phyloP scores from a whole-genome alignment of 2,329 filamentous ascomycete genomes.

The Tolypocladium endophyticum region DNA sequence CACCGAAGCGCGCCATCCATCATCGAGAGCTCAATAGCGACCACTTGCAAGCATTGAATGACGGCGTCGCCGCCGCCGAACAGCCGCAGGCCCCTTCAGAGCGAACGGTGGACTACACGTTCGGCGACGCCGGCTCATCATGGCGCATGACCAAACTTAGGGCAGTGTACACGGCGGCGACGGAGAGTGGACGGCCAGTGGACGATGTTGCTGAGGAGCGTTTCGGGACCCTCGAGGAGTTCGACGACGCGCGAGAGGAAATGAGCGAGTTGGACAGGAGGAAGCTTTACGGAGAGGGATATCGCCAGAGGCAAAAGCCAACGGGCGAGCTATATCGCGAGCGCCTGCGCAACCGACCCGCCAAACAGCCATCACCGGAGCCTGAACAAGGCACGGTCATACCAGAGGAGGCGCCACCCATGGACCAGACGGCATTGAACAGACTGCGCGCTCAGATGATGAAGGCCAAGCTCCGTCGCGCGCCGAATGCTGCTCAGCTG shows the following conservation, averaged over 20 bases:
- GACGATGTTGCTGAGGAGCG: constrained; percentile 78
- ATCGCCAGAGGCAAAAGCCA: constrained; percentile 76
- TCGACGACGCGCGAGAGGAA: constrained; percentile 90
- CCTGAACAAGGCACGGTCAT: constrained; percentile 47
- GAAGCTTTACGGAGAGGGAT: constrained; percentile 73
- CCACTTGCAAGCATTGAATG: constrained; percentile 46
- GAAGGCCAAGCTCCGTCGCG: constrained; percentile 80
- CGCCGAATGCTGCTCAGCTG: constrained; percentile 63
- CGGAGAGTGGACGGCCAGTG: constrained; percentile 59
- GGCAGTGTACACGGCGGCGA: constrained; percentile 68
- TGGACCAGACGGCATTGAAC: constrained; percentile 77
- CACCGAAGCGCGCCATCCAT: constrained; percentile 63
- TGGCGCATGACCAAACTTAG: constrained; percentile 97
- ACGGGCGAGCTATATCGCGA: constrained; percentile 79
- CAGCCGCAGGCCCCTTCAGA: constrained; percentile 34
- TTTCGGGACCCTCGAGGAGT: constrained; percentile 71
- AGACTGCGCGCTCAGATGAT: constrained; percentile 87
- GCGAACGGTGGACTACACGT: constrained; percentile 58
- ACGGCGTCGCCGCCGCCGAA: constrained; percentile 20
- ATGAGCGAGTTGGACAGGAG: constrained; percentile 80
- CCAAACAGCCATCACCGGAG: constrained; percentile 15
- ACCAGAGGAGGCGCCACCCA: constrained; percentile 35
- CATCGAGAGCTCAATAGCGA: constrained; percentile 68
- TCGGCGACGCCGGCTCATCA: constrained; percentile 80
- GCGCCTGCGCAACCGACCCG: constrained; percentile 50